Percentiles rank a stretch among this genome's conserved stretches.
Conservation (phyloP, 768 basidiomycete genomes). For the Cystofilobasidium bisporidii region DNA sequence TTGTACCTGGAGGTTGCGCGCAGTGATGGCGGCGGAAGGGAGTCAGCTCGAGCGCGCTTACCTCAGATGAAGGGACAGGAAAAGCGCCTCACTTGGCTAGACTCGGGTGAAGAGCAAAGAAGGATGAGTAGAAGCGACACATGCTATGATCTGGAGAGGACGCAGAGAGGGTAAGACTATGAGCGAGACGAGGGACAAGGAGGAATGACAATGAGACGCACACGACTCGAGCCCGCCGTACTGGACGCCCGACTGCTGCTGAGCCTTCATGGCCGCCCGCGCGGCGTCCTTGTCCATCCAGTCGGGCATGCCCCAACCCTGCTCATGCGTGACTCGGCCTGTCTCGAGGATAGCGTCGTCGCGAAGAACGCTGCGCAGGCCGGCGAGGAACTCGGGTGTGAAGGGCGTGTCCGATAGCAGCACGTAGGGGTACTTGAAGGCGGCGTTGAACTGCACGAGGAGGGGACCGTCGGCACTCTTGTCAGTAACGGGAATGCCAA, state of each 20-base stretch:
- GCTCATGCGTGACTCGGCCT: constrained; percentile 18
- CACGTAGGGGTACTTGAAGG: constrained; percentile 23
- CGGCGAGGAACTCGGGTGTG: not conserved
- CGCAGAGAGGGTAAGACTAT: too few relatives aligned
- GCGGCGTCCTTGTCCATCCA: constrained; percentile 22
- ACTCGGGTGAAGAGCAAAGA: constrained; percentile 15
- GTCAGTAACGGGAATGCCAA: too few relatives aligned
- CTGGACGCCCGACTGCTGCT: constrained; percentile 15
- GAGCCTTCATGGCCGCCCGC: not conserved
- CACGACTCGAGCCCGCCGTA: constrained; percentile 19
- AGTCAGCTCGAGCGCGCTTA: not conserved
- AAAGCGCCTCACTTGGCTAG: constrained; percentile 10
- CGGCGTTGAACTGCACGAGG: constrained; percentile 16
- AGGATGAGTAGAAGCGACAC: constrained; percentile 22
- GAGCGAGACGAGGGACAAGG: too few relatives aligned
- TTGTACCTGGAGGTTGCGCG: constrained; percentile 3
- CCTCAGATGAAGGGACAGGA: too few relatives aligned
- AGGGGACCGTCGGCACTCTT: not conserved
- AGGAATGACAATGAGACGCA: too few relatives aligned
- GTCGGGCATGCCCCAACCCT: constrained; percentile 25
- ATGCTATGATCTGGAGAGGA: constrained; percentile 24
- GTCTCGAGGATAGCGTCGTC: constrained; percentile 9
- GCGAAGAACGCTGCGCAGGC: not conserved
- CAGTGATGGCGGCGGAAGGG: too few relatives aligned
- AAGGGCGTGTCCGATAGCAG: constrained; percentile 22